Evolutionary conservation across 2,329 filamentous ascomycete species (phyloP).

Genomic region (Pseudocercospora vitis): DNA sequence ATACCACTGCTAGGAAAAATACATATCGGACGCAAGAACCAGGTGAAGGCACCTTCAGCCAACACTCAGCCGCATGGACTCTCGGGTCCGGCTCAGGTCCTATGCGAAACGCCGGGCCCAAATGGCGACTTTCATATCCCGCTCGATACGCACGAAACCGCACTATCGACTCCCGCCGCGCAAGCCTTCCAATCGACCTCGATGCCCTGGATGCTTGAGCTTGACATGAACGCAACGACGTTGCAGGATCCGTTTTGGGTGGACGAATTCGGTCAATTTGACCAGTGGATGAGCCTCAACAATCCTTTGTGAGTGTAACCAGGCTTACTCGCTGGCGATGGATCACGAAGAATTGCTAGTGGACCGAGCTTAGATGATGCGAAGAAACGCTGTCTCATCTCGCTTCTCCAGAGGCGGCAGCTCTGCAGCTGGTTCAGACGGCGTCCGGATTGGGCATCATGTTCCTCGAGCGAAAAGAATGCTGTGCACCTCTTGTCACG

Average conservation of each 20-base stretch:
- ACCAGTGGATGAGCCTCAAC: conserved; percentile 18
- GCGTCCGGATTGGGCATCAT: too few relatives aligned
- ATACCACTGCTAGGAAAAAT: conserved; percentile 27
- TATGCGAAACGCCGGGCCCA: not conserved
- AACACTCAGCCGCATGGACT: not conserved
- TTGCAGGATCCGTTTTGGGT: conserved; percentile 24
- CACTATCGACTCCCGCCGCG: not conserved
- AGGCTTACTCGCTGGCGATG: not conserved
- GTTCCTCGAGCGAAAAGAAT: too few relatives aligned
- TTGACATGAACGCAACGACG: conserved; percentile 23
- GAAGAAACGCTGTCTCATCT: too few relatives aligned
- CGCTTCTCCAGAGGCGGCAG: too few relatives aligned
- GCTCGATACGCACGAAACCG: not conserved
- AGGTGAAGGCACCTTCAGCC: not conserved
- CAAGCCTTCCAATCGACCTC: not conserved
- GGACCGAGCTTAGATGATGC: too few relatives aligned
- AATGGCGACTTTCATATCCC: not conserved
- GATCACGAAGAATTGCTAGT: not conserved
- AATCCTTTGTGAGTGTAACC: not conserved
- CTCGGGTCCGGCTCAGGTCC: not conserved
- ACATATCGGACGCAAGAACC: conserved; percentile 21
- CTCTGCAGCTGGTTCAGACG: too few relatives aligned
- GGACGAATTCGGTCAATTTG: conserved; percentile 16
- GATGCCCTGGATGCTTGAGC: conserved; percentile 25
- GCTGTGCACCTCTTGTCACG: too few relatives aligned